A percentile compares a stretch with the other conserved stretches of the same genome.
Evolutionary conservation across 2,329 filamentous ascomycete genomes (phyloP).

Genomic region (Talaromyces albobiverticillius): DNA sequence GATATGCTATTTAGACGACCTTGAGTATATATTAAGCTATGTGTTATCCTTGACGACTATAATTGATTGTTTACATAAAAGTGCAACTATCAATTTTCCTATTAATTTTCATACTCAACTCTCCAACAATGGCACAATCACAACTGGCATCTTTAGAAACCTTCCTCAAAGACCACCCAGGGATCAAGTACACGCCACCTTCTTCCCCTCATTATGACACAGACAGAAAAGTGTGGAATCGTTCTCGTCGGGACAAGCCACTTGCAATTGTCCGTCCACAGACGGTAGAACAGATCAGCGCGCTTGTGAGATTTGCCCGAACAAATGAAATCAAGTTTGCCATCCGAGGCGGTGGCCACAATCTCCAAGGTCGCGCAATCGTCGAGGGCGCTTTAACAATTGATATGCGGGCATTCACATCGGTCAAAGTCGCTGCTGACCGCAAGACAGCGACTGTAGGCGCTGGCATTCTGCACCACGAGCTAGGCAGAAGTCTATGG

Average conservation of each 20-base stretch:
- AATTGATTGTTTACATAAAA: too few relatives aligned
- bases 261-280: slow-evolving; percentile 26
- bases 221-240: slow-evolving; percentile 3
- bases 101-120: too few relatives aligned
- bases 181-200: slow-evolving; percentile 9
- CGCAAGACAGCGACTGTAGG: slow-evolving; percentile 32
- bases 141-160: not conserved
- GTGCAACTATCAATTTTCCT: too few relatives aligned
- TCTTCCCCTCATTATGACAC: slow-evolving; percentile 7
- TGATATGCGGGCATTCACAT: slow-evolving; percentile 37
- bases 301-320: slow-evolving; percentile 19
- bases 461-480: slow-evolving; percentile 33
- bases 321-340: slow-evolving; percentile 22
- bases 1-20: too few relatives aligned
- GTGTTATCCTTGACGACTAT: too few relatives aligned
- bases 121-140: slow-evolving; percentile 2
- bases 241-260: slow-evolving; percentile 4
- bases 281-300: slow-evolving; percentile 24
- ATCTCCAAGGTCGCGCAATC: slow-evolving; percentile 32
- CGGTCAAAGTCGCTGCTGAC: slow-evolving; percentile 26
- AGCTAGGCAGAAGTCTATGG: slow-evolving; percentile 26
- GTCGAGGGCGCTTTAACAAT: slow-evolving; percentile 31
- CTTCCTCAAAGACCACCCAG: slow-evolving; percentile 7
- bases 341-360: slow-evolving; percentile 36
- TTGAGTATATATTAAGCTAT: too few relatives aligned